Base-by-base conservation (phyloP, 2,329 filamentous ascomycete genomes). In the Fusarium tuaranense region DNA sequence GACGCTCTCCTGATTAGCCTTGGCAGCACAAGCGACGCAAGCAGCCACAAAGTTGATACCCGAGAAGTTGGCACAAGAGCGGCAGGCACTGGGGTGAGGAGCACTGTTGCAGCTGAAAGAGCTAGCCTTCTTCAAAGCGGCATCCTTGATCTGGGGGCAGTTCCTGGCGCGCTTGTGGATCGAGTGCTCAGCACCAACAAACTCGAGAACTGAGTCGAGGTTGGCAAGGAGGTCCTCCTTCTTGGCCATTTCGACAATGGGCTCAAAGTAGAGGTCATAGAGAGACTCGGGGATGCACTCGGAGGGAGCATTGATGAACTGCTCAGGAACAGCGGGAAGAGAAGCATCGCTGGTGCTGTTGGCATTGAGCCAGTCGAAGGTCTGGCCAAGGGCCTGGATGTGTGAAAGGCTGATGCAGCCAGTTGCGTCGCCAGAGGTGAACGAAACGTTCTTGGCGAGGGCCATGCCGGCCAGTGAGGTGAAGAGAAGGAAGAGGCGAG, bases 251-350 rank as follows among this genome's bases (percentile, higher is more conserved):
- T 63, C 66, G 9, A 73, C 71, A 18, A 73, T 63, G 39, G 69
- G 66, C 39, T 72, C 69, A 22, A 72, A 73, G 63, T 72, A 73
- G 32, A 64, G 18, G 25, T 72, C 69, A 18, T 55, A 73, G 30
- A 73, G 71, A 2, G 69, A 70, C 34, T 72, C 66, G 0, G 71
- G 71, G 7, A 73, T 62, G 4, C 71, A 73, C 7, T 60, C 69
- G 5, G 59, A 61, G 20, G 71, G 71, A 20, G 63, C 41, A 34
- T 72, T 62, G 22, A 73, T 27, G 36, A 66, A 69, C 13, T 27
- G 34, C 16, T 25, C 22, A 4, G 71, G 71, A 10, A 73, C 66
- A 20, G 30, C 38, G 1, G 71, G 71, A 13, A 72, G 30, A 25
- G 51, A 10, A 32, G 22, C 14, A 13, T 39, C 46, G 36, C 55